Evolutionary conservation across 208 protist species (phyloP), one percentile per base, ranked within the genome.

Genomic region (Acanthamoeba castellanii): DNA sequence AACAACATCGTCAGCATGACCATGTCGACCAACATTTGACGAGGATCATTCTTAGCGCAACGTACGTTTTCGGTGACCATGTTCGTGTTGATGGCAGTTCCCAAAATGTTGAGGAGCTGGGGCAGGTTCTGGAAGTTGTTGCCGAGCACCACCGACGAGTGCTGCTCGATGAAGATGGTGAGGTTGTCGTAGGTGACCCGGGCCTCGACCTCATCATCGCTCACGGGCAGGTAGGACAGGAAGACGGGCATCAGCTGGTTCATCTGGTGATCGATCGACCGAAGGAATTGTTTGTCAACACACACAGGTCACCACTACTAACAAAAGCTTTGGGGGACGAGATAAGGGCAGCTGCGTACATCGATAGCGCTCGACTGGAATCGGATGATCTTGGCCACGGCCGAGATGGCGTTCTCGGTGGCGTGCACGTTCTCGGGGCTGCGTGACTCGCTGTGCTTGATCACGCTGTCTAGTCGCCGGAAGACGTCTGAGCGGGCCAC

Each of bases 391-490:
- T 94, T 97, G 70, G 93, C 97, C 14, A 97, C 55, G 0, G 96
- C 95, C 64, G 94, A 94, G 42, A 97, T 95, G 25, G 96, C 96
- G 68, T 97, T 97, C 25, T 97, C 97, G 27, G 96, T 97, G 13
- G 96, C 64, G 32, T 72, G 64, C 5, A 95, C 52, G 20, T 94
- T 93, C 14, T 97, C 94, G 2, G 34, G 37, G 6, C 66, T 22
- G 1, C 74, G 85, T 13, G 59, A 25, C n/a, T 95, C 30, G 14
- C 2, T 7, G 25, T 42, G 22, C 22, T 37, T 42, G 37, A 95
- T 94, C 1, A 94, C 32, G 14, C n/a, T 45, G 30, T 94, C 47
- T 13, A 97, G 37, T 22, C 42, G 9, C 20, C 76, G 20, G n/a
- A 96, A 30, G 18, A 96, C 82, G 22, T 96, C 70, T 13, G 68